phyloP scores from a whole-genome alignment of 805 yeast genomes.

The Yarrowia osloensis region DNA sequence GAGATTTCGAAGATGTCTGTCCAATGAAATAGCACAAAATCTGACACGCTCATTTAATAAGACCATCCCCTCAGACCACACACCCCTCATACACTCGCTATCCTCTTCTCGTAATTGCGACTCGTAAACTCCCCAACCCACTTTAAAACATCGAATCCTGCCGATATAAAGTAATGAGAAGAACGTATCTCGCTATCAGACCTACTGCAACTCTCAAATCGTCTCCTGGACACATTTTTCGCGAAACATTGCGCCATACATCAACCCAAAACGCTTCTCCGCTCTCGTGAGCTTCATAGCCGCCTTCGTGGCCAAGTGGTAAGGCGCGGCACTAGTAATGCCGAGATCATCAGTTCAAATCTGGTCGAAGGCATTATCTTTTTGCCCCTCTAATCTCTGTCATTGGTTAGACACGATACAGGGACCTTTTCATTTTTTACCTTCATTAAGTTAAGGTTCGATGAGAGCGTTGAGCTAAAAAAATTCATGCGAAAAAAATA shows the following conservation, averaged over 20 bases:
- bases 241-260: background rate
- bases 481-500: background rate
- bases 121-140: too few relatives aligned
- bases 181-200: too few relatives aligned
- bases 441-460: background rate
- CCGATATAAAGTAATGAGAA: too few relatives aligned
- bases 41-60: too few relatives aligned
- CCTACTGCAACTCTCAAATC: too few relatives aligned
- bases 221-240: background rate
- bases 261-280: background rate
- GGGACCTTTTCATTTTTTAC: too few relatives aligned
- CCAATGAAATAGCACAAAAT: too few relatives aligned
- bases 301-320: conserved; percentile 17
- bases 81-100: too few relatives aligned
- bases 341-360: conserved; percentile 14
- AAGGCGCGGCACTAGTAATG: conserved; percentile 16
- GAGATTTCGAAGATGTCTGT: too few relatives aligned
- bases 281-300: background rate
- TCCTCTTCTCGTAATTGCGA: too few relatives aligned
- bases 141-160: too few relatives aligned
- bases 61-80: too few relatives aligned
- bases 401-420: background rate
- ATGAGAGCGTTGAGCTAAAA: background rate
- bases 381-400: background rate
- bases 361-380: conserved; percentile 3